Evolutionary conservation across 768 basidiomycete species (phyloP), one percentile per base, ranked within the genome.

Genomic region (Mycena galericulata): DNA sequence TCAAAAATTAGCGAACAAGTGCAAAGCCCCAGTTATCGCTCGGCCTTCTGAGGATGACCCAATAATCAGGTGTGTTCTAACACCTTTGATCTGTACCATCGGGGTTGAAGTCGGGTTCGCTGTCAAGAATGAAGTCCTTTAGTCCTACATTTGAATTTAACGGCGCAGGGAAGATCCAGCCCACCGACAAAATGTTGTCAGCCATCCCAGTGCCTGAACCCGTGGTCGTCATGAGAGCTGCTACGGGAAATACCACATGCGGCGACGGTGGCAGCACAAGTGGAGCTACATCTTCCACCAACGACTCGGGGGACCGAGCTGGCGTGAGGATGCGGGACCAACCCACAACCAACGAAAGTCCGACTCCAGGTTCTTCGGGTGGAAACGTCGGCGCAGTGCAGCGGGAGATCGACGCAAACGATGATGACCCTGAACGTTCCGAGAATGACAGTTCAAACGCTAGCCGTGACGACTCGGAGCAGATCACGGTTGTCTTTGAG

Each of bases 1-100:
- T n/a, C n/a, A n/a, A n/a, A n/a, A n/a, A n/a, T n/a, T n/a, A 22
- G 62, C 62, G 2, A 50, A 62, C 30, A 32, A 34, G 20, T 62
- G 50, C 17, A 50, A 22, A 7, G 53, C 34, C 29, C 62, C 62
- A 14, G 62, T 62, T 11, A 54, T 54, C 30, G 5, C 40, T 17
- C 38, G 62, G 24, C 51, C 47, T 1, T 22, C 62, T 11, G 32
- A 2, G n/a, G 29, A 54, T 45, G 41, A 62, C 41, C 62, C 62
- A 1, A 54, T 62, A 41, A 2, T 54, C 2, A 53, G 32, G 62
- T 54, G 38, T 6, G 43, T 24, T n/a, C 20, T 24, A 7, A 18
- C 17, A 6, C 20, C 24, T 41, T 50, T 22, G 45, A 24, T n/a
- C n/a, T 18, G 9, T 4, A 29, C 14, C n/a, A 51, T 18, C 32